Percentiles rank a stretch among this genome's conserved stretches.
Evolutionary conservation across 768 basidiomycete genomes (phyloP).

Genomic region (Suillus spraguei): DNA sequence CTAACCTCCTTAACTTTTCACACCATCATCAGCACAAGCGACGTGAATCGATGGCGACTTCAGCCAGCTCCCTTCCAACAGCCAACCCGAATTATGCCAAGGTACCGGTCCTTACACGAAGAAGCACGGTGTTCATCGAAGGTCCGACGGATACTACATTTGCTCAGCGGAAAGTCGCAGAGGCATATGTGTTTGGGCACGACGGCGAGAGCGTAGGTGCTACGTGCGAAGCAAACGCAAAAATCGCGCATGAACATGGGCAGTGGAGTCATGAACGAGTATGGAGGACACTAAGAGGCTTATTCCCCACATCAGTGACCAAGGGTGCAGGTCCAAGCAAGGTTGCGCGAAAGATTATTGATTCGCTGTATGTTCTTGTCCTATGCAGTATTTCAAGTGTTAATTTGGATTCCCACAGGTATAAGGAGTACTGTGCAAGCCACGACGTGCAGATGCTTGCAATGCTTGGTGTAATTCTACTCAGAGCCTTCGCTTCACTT

Average conservation of each 20-base stretch:
- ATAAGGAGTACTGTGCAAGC: conserved; percentile 42
- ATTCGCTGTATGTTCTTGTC: conserved; percentile 47
- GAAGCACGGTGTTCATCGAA: conserved; percentile 63
- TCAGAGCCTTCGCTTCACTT: conserved; percentile 43
- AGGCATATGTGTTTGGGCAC: conserved; percentile 55
- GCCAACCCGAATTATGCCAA: conserved; percentile 41
- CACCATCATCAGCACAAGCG: conserved; percentile 39
- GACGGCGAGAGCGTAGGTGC: conserved; percentile 41
- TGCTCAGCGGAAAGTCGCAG: conserved; percentile 57
- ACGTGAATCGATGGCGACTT: conserved; percentile 15
- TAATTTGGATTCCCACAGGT: conserved; percentile 33
- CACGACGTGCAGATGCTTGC: conserved; percentile 84
- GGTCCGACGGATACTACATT: conserved; percentile 50
- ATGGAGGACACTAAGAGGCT: conserved; percentile 55
- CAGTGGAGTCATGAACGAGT: conserved; percentile 72
- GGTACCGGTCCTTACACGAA: conserved; percentile 37
- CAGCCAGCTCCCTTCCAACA: conserved; percentile 16
- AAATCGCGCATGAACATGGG: conserved; percentile 56
- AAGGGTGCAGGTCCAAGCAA: conserved; percentile 32
- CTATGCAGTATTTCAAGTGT: background rate
- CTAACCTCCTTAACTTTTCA: conserved; percentile 67
- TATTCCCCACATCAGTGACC: conserved; percentile 40
- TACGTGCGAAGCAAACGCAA: conserved; percentile 62
- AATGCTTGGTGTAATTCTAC: conserved; percentile 69
- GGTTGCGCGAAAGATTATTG: conserved; percentile 41